Evolutionary conservation across 2,329 filamentous ascomycete genomes (phyloP).

Genomic region (Sclerotinia sclerotiorum): DNA sequence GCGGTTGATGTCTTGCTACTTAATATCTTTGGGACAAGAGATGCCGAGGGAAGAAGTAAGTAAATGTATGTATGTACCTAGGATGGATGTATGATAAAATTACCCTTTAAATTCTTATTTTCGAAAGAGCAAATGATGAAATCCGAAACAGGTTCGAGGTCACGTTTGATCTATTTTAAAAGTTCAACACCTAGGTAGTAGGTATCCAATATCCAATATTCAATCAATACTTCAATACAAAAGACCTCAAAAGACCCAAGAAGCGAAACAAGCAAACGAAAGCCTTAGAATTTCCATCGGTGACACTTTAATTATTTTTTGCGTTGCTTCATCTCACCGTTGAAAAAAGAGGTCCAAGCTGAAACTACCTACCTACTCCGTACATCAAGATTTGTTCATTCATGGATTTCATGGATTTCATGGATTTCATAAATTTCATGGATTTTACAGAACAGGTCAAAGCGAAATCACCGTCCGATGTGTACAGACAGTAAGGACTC

Average conservation of each 20-base stretch:
- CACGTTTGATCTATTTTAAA: not conserved
- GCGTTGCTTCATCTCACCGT: slow-evolving; percentile 17
- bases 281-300: not conserved
- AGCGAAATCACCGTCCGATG: slow-evolving; percentile 2
- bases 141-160: not conserved
- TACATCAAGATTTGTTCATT: not conserved
- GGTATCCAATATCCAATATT: no score
- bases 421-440: not conserved
- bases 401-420: not conserved
- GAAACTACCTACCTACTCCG: slow-evolving; percentile 3
- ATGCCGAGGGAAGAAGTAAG: slow-evolving; percentile 4
- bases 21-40: not conserved
- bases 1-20: not conserved
- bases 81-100: not conserved
- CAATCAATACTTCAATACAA: not conserved
- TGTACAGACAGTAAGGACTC: not conserved
- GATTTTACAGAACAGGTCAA: not conserved
- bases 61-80: no score
- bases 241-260: not conserved
- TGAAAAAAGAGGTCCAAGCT: slow-evolving; percentile 8
- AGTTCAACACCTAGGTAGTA: no score
- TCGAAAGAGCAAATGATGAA: not conserved
- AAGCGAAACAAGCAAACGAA: no score
- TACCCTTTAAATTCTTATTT: not conserved
- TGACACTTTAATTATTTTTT: not conserved